Evolutionary conservation across 192 early-diverging fungal species (phyloP), one percentile per base, ranked within the genome.

Genomic region (Dispira parvispora): DNA sequence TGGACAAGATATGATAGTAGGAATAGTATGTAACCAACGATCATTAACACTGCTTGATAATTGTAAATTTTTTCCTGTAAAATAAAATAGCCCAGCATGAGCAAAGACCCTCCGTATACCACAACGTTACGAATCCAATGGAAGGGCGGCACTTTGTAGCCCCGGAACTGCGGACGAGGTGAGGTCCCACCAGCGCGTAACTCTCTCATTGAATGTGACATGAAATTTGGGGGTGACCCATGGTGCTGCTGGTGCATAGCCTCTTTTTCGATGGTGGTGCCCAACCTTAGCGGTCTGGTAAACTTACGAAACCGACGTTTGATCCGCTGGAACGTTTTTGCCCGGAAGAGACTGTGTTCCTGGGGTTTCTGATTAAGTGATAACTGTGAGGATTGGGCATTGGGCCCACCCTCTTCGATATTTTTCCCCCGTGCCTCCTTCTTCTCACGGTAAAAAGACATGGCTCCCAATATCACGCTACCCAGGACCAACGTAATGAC

Each of bases 1-100:
- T 60, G 57, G 14, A 43, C 57, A 13, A 60, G 38, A 43, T 60
- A 60, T 3, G 57, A 60, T 1, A 43, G 3, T 4, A 60, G 38
- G 21, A 60, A 60, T 16, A 60, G 14, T 1, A 60, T 60, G 57
- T 60, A 60, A 11, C 57, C 57, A 18, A 11, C 13, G 21, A 60
- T 43, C 14, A 60, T 28, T 16, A 60, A 14, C 14, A 43, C 2
- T 5, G 57, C 38, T 21, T 60, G 38, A 43, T 60, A 60, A 43
- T 42, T 1, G 13, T 60, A 42, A 13, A 60, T 42, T 9, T 16
- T 14, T 11, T 27, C 38, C 18, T 43, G 11, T 4, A 43, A 8
- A 3, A 43, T 9, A 43, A 43, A 42, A 42, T 26, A 26, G 27
- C 38, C 43, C 14, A 60, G 57, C 18, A 27, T 43, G 14, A 27